Evolutionary conservation across 2,329 filamentous ascomycete genomes (phyloP), one percentile per base, ranked within the genome.

Genomic region (Claviceps paspali): DNA sequence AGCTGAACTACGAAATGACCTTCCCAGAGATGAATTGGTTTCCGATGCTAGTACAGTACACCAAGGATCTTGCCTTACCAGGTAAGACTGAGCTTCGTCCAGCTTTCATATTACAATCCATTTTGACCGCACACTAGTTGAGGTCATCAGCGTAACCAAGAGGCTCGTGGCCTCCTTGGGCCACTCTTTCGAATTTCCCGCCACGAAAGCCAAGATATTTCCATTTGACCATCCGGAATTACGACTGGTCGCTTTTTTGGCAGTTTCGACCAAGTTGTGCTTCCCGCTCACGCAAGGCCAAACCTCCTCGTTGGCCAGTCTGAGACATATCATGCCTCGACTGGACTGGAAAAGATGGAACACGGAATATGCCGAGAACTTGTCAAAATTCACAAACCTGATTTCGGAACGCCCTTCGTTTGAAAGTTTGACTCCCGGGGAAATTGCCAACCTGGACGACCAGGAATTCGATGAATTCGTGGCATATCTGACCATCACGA

Each of bases 301-400:
- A 6, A 55, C 51, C 26, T 64, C 62, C 14, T 36, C 49, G 17
- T 34, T 38, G 9, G 29, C 19, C 11, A 31, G 9, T 18, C 18
- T 17, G 21, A 19, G 23, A 5, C 19, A 23, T 33, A 21, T 33
- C 29, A n/a, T 52, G 36, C 42, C 50, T 29, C 36, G 24, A 21
- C 47, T 95, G 38, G 63, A 88, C 51, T 96, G 88, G 88, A 44
- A 56, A 1, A 57, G 56, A 22, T 96, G 88, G 88, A 59, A 62
- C 32, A 53, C 61, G 3, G 57, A 63, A 31, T 37, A 15, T 71
- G 73, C 49, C 50, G 54, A 22, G 39, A 45, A 9, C 18, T 45
- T 18, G 33, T 40, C 19, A 46, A 48, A 24, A 11, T 39, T 4
- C 17, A 15, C 39, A 43, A 7, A 29, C 18, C 17, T n/a, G 23